A percentile compares a stretch with the other conserved stretches of the same genome.
These are phyloP conservation scores for Ophiostoma novo-ulmi DNA, from an alignment of 2,329 filamentous ascomycete genomes.

Conservation along the genomic window DNA sequence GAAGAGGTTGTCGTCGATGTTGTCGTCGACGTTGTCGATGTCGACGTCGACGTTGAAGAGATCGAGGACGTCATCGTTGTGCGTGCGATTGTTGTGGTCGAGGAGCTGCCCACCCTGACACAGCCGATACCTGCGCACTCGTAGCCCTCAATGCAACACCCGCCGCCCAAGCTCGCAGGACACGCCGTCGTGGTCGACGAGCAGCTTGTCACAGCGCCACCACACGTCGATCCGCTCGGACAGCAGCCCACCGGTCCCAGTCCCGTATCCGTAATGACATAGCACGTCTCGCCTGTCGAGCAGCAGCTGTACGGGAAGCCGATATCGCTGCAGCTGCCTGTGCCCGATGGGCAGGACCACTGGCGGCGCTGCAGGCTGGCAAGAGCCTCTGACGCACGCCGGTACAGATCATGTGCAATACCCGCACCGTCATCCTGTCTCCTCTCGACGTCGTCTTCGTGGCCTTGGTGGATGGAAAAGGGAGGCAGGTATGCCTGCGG, in stretches of 20 bases:
- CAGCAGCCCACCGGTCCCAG: conserved; percentile 71
- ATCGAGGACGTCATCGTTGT: conserved; percentile 40
- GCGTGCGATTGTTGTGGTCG: conserved; percentile 27
- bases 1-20: conserved; percentile 34
- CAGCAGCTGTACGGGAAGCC: conserved; percentile 69
- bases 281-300: conserved; percentile 59
- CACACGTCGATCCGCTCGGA: conserved; percentile 58
- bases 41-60: conserved; percentile 39
- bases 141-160: conserved; percentile 70
- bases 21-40: conserved; percentile 38
- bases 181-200: conserved; percentile 59
- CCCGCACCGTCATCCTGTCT: conserved; percentile 21
- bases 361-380: conserved; percentile 51
- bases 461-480: conserved; percentile 45
- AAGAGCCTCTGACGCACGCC: conserved; percentile 45
- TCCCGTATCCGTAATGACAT: conserved; percentile 56
- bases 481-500: conserved; percentile 42
- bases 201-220: conserved; percentile 59
- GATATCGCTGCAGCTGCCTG: conserved; percentile 58
- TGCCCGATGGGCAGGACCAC: conserved; percentile 62
- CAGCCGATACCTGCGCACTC: conserved; percentile 66
- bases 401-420: conserved; percentile 34
- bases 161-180: conserved; percentile 60
- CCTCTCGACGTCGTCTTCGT: conserved; percentile 24
- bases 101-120: conserved; percentile 35